Base-by-base conservation (phyloP, 202 grass and related monocot genomes). In the Elaeis oleifera region DNA sequence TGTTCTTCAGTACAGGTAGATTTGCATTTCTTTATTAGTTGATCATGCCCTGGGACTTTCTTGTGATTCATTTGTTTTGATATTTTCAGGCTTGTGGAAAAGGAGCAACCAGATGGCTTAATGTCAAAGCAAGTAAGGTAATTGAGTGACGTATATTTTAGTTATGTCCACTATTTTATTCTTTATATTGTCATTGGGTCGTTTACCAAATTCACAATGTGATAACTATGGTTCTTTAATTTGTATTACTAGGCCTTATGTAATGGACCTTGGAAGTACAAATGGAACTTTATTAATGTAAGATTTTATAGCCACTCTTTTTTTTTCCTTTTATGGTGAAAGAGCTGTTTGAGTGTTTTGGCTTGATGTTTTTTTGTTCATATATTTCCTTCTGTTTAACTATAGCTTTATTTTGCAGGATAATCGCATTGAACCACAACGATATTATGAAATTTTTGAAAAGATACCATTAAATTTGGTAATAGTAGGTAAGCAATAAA, bases 191-290 rank as follows among this genome's bases (percentile, higher is more conserved):
- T 26, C 20, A 24, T 69, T 63, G 22, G 68, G n/a, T 62, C 23
- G 39, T 75, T 50, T 48, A 39, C 54, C 64, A 8, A 53, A 16
- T 65, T 16, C 50, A 49, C 36, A 11, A 13, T 2, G 11, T 44
- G 36, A 13, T 44, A 44, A 44, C 36, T 14, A 4, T 31, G 14
- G 15, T 22, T 53, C 17, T 60, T 58, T 59, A 14, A 50, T 71
- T 59, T 16, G 67, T 69, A n/a, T 58, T 17, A 49, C 64, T 14
- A 95, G 88, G 65, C 92, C 92, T 78, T 92, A 89, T 66, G n/a
- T 97, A 39, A 97, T 97, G 88, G 92, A 97, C 72, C 84, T 97
- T 51, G 88, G 87, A 53, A 97, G 84, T 75, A 92, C 92, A 54
- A 92, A 97, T 80, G 84, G 88, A 39, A 86, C 82, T 16, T 82